Base-by-base conservation (phyloP, 192 early-diverging fungal species). In the Backusella psychrophila region DNA sequence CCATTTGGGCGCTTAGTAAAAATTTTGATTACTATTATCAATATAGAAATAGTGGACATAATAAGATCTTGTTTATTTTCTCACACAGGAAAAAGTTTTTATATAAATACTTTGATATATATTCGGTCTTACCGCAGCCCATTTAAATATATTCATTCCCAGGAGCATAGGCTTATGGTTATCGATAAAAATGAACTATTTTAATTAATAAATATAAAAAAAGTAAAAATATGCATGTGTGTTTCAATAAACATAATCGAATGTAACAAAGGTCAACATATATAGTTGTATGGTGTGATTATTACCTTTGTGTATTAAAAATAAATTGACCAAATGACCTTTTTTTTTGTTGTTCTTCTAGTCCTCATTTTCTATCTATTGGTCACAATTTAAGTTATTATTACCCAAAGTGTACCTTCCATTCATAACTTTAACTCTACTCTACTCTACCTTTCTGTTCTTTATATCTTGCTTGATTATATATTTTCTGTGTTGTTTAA, bases 1-100 rank as follows among this genome's bases (percentile, higher is more conserved):
- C 19, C 46, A 49, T 49, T 63, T 63, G 56, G 21, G 21, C 56
- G 56, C 26, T 29, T 63, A 29, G 21, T 23, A 29, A 29, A 63
- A 12, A 3, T 26, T 12, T 29, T 11, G 56, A 29, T 26, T 26
- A 11, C 26, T 14, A 29, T 63, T 29, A 63, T 63, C 3, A 23
- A 59, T 63, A 63, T 63, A 63, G 56, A 63, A 63, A 63, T 63
- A n/a, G 53, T 56, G 53, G 53, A 63, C 26, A 63, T 63, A 63
- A 63, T 29, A 63, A 26, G 6, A 63, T 63, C 23, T 29, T 63
- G 12, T 63, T 63, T 63, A 63, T 26, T 63, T 63, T 63, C 56
- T 63, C 56, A 63, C 53, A 56, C 52, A 59, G 7, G 8, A 21
- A 21, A 59, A 59, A 59, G 17, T 7, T 8, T 52, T 52, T 52